Percentiles rank a stretch among this genome's conserved stretches.
These are phyloP conservation scores for Psilocybe sp. DNA, from an alignment of 768 basidiomycete species.

Conservation along the genomic window DNA sequence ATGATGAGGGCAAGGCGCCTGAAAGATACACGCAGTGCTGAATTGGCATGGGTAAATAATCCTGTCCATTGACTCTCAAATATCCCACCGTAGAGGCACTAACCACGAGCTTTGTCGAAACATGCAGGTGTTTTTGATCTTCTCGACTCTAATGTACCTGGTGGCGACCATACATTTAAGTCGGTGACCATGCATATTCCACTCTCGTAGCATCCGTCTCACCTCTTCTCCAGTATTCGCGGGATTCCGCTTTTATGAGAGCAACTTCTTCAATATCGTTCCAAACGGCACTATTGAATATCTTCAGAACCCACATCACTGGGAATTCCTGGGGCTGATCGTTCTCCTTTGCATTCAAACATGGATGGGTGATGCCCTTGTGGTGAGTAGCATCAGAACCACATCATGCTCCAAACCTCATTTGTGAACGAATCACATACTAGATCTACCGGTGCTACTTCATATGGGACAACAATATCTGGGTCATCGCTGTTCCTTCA, in stretches of 20 bases:
- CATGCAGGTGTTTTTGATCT: conserved; percentile 19
- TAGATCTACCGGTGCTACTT: conserved; percentile 29
- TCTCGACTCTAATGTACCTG: conserved; percentile 22
- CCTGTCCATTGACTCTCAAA: no score
- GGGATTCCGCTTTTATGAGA: conserved; percentile 17
- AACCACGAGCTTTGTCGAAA: background rate
- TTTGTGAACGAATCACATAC: no score
- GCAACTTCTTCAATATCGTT: conserved; percentile 15
- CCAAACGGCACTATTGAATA: conserved; percentile 7
- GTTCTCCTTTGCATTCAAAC: conserved; percentile 18
- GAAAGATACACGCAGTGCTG: background rate
- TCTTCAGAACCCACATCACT: conserved; percentile 11
- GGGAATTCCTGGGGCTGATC: conserved; percentile 20
- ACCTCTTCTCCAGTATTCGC: background rate
- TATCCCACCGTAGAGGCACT: no score
- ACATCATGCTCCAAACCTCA: no score
- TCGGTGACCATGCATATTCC: background rate
- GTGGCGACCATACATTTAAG: conserved; percentile 23
- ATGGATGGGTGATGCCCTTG: conserved; percentile 24
- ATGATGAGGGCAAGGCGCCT: conserved; percentile 2
- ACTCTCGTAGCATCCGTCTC: background rate
- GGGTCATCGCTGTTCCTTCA: conserved; percentile 19
- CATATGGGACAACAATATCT: conserved; percentile 21
- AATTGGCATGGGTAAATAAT: background rate
- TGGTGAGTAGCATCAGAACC: conserved; percentile 11